Percentiles rank a stretch among this genome's conserved stretches.
These are phyloP conservation scores for Vigna unguiculata DNA, from an alignment of 306 rosid species.

Conservation along the genomic window DNA sequence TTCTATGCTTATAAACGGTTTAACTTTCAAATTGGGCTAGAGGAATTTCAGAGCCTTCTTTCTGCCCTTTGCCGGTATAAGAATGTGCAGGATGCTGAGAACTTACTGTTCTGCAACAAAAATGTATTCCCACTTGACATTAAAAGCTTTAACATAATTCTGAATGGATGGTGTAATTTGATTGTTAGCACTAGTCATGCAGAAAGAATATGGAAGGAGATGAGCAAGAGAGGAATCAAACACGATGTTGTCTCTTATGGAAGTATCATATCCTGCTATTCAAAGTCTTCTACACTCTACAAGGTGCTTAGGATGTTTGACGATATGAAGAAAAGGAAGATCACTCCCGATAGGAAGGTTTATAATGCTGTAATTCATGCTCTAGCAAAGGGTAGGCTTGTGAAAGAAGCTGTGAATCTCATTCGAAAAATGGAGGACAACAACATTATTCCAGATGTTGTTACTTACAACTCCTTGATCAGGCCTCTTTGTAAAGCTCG, in stretches of 20 bases:
- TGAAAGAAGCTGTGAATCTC: constrained; percentile 70
- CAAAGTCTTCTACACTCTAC: constrained; percentile 65
- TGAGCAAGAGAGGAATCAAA: constrained; percentile 66
- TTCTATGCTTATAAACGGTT: constrained; percentile 72
- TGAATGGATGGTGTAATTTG: constrained; percentile 88
- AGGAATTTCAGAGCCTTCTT: constrained; percentile 81
- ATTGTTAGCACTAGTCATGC: constrained; percentile 70
- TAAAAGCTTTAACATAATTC: constrained; percentile 87
- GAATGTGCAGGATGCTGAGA: constrained; percentile 83
- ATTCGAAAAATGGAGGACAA: constrained; percentile 70
- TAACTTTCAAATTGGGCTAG: constrained; percentile 61
- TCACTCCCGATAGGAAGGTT: constrained; percentile 77
- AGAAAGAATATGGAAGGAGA: constrained; percentile 83
- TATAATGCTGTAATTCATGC: constrained; percentile 77
- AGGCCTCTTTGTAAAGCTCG: constrained; percentile 78
- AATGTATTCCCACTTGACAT: constrained; percentile 65
- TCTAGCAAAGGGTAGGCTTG: constrained; percentile 71
- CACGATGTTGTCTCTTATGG: constrained; percentile 82
- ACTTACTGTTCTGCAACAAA: constrained; percentile 68
- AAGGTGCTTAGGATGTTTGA: constrained; percentile 73
- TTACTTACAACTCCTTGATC: constrained; percentile 81
- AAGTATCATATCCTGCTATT: constrained; percentile 83
- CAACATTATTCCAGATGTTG: constrained; percentile 64
- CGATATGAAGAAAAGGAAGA: constrained; percentile 62
- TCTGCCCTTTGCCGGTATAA: constrained; percentile 91